A percentile compares a stretch with the other conserved stretches of the same genome.
phyloP scores from a whole-genome alignment of 768 basidiomycete species.

The Mycena haematopus region DNA sequence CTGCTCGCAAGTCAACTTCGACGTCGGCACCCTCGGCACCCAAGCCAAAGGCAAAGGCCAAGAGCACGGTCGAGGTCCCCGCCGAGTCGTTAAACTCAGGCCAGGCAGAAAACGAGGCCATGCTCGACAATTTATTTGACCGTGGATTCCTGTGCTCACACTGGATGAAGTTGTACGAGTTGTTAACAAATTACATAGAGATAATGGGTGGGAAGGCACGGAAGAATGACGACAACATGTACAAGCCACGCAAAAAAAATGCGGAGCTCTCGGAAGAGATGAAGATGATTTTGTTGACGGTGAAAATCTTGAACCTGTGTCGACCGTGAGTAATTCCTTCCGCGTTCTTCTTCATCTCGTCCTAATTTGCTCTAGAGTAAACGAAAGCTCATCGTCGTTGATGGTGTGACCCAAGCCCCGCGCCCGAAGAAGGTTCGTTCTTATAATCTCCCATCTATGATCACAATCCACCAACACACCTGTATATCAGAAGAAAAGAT shows the following conservation, averaged over 20 bases:
- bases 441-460: background rate
- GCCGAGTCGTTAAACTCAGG: background rate
- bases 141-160: too few species aligned
- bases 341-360: too few species aligned
- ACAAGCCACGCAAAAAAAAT: too few species aligned
- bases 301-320: background rate
- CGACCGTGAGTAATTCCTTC: background rate
- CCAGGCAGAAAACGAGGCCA: constrained; percentile 16
- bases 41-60: background rate
- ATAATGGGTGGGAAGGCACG: too few species aligned
- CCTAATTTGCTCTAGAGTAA: background rate
- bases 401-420: background rate
- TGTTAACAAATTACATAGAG: too few species aligned
- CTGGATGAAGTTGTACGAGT: too few species aligned
- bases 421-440: constrained; percentile 2
- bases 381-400: constrained; percentile 10
- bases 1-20: background rate
- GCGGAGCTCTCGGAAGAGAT: too few species aligned
- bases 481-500: background rate
- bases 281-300: background rate
- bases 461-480: too few species aligned
- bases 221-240: too few species aligned
- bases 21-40: background rate
- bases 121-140: too few species aligned
- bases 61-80: background rate